phyloP scores from a whole-genome alignment of 345 rosid genomes.

The Raphanus sativus region DNA sequence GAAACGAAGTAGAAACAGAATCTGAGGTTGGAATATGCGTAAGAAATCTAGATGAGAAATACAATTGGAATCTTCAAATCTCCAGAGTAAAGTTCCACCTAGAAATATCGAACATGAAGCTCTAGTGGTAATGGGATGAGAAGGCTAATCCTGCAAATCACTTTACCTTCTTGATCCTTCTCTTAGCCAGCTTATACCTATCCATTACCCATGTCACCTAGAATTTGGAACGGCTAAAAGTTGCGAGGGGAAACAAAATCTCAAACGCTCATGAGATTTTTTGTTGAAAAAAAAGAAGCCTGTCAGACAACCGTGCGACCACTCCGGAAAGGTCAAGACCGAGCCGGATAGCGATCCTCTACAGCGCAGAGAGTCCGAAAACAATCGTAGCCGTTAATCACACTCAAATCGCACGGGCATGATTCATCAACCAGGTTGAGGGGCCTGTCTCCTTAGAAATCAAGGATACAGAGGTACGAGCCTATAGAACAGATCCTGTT shows the following conservation, averaged over 20 bases:
- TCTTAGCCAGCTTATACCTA: too few species aligned
- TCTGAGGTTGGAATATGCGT: neutral
- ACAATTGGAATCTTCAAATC: too few species aligned
- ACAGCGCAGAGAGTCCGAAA: neutral
- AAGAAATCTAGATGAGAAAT: too few species aligned
- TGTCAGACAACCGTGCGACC: conserved; percentile 29
- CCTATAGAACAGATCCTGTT: conserved; percentile 24
- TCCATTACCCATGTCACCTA: too few species aligned
- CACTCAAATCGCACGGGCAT: conserved; percentile 6
- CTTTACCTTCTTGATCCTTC: too few species aligned
- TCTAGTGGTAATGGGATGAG: too few species aligned
- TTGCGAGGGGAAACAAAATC: too few species aligned
- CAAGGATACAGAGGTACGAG: conserved; percentile 17
- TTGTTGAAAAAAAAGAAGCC: neutral
- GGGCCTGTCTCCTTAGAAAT: conserved; percentile 15
- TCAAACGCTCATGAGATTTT: too few species aligned
- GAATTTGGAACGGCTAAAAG: neutral
- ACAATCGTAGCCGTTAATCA: conserved; percentile 9
- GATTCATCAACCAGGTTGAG: conserved; percentile 10
- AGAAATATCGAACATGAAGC: too few species aligned
- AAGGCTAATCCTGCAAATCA: too few species aligned
- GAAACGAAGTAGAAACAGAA: neutral
- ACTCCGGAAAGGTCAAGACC: neutral
- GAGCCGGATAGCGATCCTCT: conserved; percentile 12
- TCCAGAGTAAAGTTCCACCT: too few species aligned